Evolutionary conservation across 2,329 filamentous ascomycete genomes (phyloP), one percentile per base, ranked within the genome.

Genomic region (Penicillium psychrosexuale): DNA sequence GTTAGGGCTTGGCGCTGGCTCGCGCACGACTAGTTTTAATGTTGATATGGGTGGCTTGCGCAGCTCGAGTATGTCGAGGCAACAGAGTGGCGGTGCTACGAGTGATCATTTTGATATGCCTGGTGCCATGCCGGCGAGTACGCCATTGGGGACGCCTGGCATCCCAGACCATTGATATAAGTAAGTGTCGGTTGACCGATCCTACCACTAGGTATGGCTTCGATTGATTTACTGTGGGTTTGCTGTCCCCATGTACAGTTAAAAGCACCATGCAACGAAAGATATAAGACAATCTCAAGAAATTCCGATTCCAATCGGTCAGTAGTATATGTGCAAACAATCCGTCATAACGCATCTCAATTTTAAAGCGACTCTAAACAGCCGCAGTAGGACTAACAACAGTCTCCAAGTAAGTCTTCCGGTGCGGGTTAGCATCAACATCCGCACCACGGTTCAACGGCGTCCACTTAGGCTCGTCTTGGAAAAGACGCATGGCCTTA

Each of bases 391-490:
- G 43, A 36, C 58, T 60, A 33, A 59, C 55, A 43, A 69, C 57
- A 24, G 61, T 64, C 56, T 77, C 71, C 33, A 96, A 78, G 68
- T 99, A 99, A 46, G 85, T 83, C 80, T 90, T 84, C 55, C 94
- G 84, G 72, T 86, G 89, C 49, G 81, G 76, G 75, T 97, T 99
- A 56, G 72, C 72, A 70, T 97, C 91, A 40, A 96, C 83, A 46
- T 93, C 88, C 5, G 78, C 75, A 7, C 83, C 84, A 53, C 94
- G 85, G 77, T 96, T 96, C 63, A 99, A 75, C 13, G 94, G 89
- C 34, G 91, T 97, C 94, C 94, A 99, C 77, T 97, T 97, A 33
- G 94, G 94, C 76, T 97, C 92, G 62, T 97, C 94, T 78, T 97
- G 92, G 83, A 97, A 99, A 48, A 99, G 80, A 54, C 94, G 84